Conservation (phyloP, 2,329 filamentous ascomycete genomes). For the Ophidiomyces ophidiicola region DNA sequence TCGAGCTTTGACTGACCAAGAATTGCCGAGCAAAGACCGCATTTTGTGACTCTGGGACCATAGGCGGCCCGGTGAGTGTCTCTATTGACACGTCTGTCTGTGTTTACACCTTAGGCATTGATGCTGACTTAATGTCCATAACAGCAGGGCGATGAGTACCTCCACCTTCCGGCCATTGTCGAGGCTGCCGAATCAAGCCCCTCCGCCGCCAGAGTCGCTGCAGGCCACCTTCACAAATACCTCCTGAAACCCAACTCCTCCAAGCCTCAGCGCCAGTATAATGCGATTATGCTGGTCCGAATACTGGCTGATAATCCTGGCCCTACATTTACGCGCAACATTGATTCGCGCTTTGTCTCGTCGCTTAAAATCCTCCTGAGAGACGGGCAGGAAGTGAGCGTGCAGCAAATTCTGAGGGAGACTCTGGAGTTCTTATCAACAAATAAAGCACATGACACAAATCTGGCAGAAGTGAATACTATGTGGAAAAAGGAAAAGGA, state of each 20-base stretch:
- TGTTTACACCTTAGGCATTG: background rate
- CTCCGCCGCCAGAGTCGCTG: slow-evolving; percentile 67
- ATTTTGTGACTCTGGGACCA: slow-evolving; percentile 63
- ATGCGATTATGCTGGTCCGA: slow-evolving; percentile 86
- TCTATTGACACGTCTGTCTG: background rate
- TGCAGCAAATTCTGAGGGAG: slow-evolving; percentile 77
- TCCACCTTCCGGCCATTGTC: slow-evolving; percentile 85
- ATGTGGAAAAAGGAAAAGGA: slow-evolving; percentile 90
- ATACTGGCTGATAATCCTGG: slow-evolving; percentile 91
- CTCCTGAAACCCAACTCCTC: slow-evolving; percentile 57
- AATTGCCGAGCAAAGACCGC: slow-evolving; percentile 43
- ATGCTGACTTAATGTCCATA: slow-evolving; percentile 21
- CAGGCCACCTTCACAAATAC: slow-evolving; percentile 68
- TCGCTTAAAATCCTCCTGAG: slow-evolving; percentile 64
- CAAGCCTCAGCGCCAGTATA: slow-evolving; percentile 71
- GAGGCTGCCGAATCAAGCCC: slow-evolving; percentile 90
- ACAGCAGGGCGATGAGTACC: slow-evolving; percentile 68
- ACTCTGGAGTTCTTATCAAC: slow-evolving; percentile 67
- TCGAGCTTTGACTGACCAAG: background rate
- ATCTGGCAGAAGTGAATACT: slow-evolving; percentile 54
- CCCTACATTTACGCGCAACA: slow-evolving; percentile 73
- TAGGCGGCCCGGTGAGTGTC: slow-evolving; percentile 35
- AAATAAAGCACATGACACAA: slow-evolving; percentile 61
- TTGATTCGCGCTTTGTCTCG: slow-evolving; percentile 73
- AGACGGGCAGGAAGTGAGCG: slow-evolving; percentile 57